These are phyloP conservation scores for Angomonas desouzai DNA, from an alignment of 208 protist genomes.

Conservation along the genomic window DNA sequence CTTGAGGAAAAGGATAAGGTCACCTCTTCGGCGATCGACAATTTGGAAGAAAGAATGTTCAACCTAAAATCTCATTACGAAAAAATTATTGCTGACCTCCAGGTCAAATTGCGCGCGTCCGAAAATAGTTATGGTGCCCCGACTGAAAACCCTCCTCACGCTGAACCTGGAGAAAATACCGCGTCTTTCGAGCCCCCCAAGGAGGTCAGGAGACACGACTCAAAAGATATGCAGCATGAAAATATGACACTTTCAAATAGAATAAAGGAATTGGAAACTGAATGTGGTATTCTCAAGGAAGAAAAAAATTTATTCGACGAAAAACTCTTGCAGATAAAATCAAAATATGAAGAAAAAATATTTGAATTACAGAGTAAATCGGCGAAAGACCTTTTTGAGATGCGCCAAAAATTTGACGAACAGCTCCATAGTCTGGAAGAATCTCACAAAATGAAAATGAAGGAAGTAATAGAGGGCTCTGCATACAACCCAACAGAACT, in stretches of 20 bases:
- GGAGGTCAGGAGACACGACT: not conserved
- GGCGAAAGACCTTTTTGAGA: not conserved
- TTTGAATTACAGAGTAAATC: constrained; percentile 12
- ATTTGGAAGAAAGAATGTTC: constrained; percentile 51
- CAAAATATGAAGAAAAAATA: constrained; percentile 12
- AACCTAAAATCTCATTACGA: constrained; percentile 59
- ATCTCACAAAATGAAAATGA: constrained; percentile 34
- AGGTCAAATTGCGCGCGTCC: constrained; percentile 10
- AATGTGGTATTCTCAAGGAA: not conserved
- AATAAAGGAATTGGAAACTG: not conserved
- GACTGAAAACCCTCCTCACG: not conserved
- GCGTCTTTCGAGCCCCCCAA: not conserved
- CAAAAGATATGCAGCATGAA: not conserved
- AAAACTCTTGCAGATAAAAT: not conserved
- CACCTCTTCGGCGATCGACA: constrained; percentile 40
- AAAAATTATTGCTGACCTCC: constrained; percentile 32
- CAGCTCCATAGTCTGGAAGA: constrained; percentile 42
- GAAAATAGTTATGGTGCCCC: not conserved
- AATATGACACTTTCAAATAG: not conserved
- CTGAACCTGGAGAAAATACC: not conserved
- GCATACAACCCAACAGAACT: not conserved
- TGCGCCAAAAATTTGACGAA: constrained; percentile 41
- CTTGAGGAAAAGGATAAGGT: constrained; percentile 66
- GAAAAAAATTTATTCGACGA: not conserved
- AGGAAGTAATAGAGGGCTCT: constrained; percentile 17